phyloP scores from a whole-genome alignment of 495 filamentous ascomycete genomes.

The Aspergillus homomorphus region DNA sequence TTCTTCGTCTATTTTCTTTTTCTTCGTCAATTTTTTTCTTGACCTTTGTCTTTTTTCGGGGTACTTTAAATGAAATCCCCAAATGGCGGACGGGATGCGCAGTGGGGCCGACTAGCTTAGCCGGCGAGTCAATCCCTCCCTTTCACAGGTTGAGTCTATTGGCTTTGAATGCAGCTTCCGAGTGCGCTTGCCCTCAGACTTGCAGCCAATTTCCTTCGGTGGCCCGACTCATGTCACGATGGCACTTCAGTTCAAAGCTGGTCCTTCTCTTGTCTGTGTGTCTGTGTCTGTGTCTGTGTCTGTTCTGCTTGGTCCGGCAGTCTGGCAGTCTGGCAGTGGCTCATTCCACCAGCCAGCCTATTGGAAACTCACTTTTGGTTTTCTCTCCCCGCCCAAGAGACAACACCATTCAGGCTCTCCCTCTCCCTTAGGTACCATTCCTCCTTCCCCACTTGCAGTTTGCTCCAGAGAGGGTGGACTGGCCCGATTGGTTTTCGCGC shows the following conservation, averaged over 20 bases:
- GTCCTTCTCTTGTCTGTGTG: slow-evolving; percentile 5
- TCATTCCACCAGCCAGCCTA: slow-evolving; percentile 1
- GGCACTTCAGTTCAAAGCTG: not conserved
- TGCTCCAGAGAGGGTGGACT: slow-evolving; percentile 9
- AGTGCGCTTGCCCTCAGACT: not conserved
- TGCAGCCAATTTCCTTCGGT: slow-evolving; percentile 3
- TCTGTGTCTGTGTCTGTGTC: too few species aligned
- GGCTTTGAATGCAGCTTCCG: slow-evolving; percentile 13
- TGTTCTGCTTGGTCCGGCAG: too few species aligned
- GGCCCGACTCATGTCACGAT: slow-evolving; percentile 14
- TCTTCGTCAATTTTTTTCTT: slow-evolving; percentile 5
- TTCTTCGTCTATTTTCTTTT: not conserved
- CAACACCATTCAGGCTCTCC: not conserved
- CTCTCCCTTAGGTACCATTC: not conserved
- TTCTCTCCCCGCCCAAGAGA: slow-evolving; percentile 4
- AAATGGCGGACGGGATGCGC: slow-evolving; percentile 27
- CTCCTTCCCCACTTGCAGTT: slow-evolving; percentile 16
- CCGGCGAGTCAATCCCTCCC: slow-evolving; percentile 25
- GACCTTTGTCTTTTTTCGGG: slow-evolving; percentile 13
- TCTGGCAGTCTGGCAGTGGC: not conserved
- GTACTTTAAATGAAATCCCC: slow-evolving; percentile 10
- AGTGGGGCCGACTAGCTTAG: slow-evolving; percentile 23
- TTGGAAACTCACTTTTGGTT: slow-evolving; percentile 7
- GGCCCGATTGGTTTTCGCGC: slow-evolving; percentile 13
- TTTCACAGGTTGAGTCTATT: slow-evolving; percentile 17